These are phyloP conservation scores for Trametes cubensis DNA, from an alignment of 768 basidiomycete genomes.

Conservation along the genomic window DNA sequence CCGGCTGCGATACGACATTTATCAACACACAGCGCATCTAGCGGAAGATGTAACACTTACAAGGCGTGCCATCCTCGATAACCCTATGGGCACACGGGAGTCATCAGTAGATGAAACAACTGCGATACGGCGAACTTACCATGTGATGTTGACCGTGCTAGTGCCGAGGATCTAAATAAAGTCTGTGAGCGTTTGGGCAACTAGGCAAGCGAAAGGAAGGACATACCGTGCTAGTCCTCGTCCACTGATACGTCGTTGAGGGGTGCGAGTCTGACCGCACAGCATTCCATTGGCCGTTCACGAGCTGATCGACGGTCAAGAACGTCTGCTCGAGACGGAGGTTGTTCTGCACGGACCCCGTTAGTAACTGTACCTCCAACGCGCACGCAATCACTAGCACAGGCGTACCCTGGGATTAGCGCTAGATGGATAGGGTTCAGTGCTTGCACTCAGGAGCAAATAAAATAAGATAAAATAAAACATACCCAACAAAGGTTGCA, in stretches of 20 bases:
- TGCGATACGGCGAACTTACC: constrained; percentile 43
- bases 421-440: constrained; percentile 1
- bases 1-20: constrained; percentile 47
- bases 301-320: constrained; percentile 61
- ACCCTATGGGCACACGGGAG: constrained; percentile 41
- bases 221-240: constrained; percentile 55
- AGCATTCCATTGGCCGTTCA: constrained; percentile 51
- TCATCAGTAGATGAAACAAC: background rate
- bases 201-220: background rate
- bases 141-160: constrained; percentile 67
- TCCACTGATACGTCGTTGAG: constrained; percentile 71
- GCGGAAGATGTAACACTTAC: constrained; percentile 39
- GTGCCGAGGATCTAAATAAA: constrained; percentile 52
- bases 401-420: constrained; percentile 72
- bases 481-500: constrained; percentile 63
- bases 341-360: constrained; percentile 59
- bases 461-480: background rate
- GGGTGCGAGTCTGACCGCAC: constrained; percentile 79
- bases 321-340: constrained; percentile 74
- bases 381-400: background rate
- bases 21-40: background rate
- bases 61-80: constrained; percentile 61
- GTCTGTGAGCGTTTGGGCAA: background rate
- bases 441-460: too few species aligned
- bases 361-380: background rate